Evolutionary conservation across 805 yeast species (phyloP).

Genomic region (Millerozyma acaciae): DNA sequence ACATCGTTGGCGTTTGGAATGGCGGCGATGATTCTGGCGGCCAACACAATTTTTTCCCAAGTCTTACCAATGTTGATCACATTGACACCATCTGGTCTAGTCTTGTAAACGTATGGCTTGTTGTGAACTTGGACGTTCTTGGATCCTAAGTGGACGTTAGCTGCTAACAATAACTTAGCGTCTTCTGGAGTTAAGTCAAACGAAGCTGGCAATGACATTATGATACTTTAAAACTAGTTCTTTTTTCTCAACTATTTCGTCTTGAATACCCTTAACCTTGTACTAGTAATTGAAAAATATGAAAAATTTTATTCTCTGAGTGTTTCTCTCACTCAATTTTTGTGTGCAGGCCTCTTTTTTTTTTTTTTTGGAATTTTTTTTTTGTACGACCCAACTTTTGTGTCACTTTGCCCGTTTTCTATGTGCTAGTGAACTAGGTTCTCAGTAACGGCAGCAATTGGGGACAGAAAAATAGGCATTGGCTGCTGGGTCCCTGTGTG

Average conservation of each 20-base stretch:
- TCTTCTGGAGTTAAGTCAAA: conserved; percentile 95
- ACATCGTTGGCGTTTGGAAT: conserved; percentile 98
- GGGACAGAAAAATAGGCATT: too few relatives aligned
- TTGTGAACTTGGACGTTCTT: conserved; percentile 99
- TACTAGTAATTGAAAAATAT: conserved; percentile 1
- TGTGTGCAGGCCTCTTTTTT: too few relatives aligned
- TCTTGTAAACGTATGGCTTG: conserved; percentile 93
- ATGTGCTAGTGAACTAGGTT: too few relatives aligned
- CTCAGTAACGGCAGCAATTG: too few relatives aligned
- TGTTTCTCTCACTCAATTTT: too few relatives aligned
- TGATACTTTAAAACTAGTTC: conserved; percentile 2
- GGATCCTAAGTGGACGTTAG: conserved; percentile 98
- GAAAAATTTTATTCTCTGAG: conserved; percentile 1
- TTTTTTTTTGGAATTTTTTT: too few relatives aligned
- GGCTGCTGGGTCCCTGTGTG: too few relatives aligned
- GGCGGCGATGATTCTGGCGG: conserved; percentile 99
- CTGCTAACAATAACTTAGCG: conserved; percentile 98
- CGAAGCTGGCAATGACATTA: conserved; percentile 81
- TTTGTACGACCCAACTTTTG: too few relatives aligned
- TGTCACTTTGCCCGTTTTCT: too few relatives aligned
- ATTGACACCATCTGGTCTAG: conserved; percentile 99
- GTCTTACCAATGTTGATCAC: conserved; percentile 98
- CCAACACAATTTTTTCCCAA: conserved; percentile 99
- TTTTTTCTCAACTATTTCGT: conserved; percentile 1
- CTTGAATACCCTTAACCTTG: conserved; percentile 1